These are phyloP conservation scores for Begonia fuchsioides DNA, from an alignment of 306 rosid species.

Conservation along the genomic window DNA sequence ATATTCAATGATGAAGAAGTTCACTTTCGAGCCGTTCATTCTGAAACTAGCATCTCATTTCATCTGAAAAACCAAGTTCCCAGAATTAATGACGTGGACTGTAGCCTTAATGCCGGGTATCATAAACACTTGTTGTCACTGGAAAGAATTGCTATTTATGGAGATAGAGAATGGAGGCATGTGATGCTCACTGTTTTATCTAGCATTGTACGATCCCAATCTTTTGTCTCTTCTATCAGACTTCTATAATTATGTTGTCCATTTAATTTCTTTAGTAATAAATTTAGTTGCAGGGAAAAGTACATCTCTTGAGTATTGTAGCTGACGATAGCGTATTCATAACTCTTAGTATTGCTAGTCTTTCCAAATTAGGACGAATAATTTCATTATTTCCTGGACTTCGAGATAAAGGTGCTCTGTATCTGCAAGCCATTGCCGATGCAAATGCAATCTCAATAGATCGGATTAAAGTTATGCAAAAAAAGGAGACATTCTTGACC, in stretches of 20 bases:
- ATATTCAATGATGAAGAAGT: constrained; percentile 39
- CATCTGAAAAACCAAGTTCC: constrained; percentile 24
- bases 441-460: constrained; percentile 48
- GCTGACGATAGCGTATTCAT: constrained; percentile 73
- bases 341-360: constrained; percentile 51
- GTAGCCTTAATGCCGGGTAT: constrained; percentile 22
- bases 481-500: constrained; percentile 33
- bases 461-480: constrained; percentile 43
- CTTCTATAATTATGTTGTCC: background rate
- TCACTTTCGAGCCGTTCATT: constrained; percentile 43
- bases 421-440: constrained; percentile 51
- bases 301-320: constrained; percentile 38
- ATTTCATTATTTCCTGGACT: constrained; percentile 64
- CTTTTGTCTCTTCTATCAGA: background rate
- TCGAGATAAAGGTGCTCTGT: constrained; percentile 40
- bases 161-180: constrained; percentile 64
- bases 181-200: constrained; percentile 37
- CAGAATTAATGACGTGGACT: constrained; percentile 20
- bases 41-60: constrained; percentile 53
- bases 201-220: constrained; percentile 24
- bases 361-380: constrained; percentile 35
- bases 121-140: constrained; percentile 49
- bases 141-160: constrained; percentile 67
- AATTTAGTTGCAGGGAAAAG: constrained; percentile 58
- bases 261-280: background rate